Base-by-base conservation (phyloP, 768 basidiomycete species). In the Podaxis sp. region DNA sequence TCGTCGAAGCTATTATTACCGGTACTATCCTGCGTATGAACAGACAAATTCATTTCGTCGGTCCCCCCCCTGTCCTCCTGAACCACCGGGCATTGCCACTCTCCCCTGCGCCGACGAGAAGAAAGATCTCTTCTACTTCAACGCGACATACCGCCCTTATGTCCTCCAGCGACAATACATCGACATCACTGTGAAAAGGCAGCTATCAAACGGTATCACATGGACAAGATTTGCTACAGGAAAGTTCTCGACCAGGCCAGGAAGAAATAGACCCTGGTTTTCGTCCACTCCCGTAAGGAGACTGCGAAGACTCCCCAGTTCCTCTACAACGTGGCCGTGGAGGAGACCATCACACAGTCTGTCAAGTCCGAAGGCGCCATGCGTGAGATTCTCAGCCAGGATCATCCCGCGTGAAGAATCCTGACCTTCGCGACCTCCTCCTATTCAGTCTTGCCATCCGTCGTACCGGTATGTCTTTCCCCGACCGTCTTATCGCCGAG, bases 161-260 rank as follows among this genome's bases (percentile, higher is more conserved):
- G 92, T 89, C 2, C 87, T 99, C 22, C 93, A 96, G 71, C 96
- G 97, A 69, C 93, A 97, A 70, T 98, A 98, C 76, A 87, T 99
- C 63, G 97, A 96, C 46, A 87, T 99, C 62, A 97, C 96, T 0
- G 88, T 96, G 96, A 99, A 81, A 99, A 98, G 84, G 99, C 97
- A 74, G 97, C 96, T 0, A 98, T 99, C 82, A 98, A 96, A 74
- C 88, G 97, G 4, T 95, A 96, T 71, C 96, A 98, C 65, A 96
- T 93, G 84, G 99, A 99, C 75, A 96, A 99, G 72, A 95, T 99
- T 20, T 96, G 96, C 76, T 99, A 99, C 79, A 96, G 99, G 75
- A 99, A 99, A 78, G 91, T 97, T 2, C 85, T 99, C 24, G 95
- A 98, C 66, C 94, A 99, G 69, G 86, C 80, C 0, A 81, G 82